Base-by-base conservation (phyloP, 169 alveolate species). In the Prorocentrum cordatum region DNA sequence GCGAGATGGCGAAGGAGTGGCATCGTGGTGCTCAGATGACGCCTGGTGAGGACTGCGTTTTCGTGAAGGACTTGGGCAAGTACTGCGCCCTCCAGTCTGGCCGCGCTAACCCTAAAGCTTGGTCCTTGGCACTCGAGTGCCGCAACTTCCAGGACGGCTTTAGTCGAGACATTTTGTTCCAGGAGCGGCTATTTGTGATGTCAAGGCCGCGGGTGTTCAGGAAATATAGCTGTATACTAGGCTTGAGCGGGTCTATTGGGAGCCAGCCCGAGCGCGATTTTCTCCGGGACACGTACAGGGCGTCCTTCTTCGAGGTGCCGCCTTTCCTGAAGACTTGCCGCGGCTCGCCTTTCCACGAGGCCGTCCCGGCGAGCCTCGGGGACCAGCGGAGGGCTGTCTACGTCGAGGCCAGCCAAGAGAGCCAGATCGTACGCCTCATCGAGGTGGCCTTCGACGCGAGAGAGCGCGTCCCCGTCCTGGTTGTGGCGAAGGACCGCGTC, bases 221-320 rank as follows among this genome's bases (percentile, higher is more conserved):
- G 22, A 29, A 62, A n/a, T 80, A 80, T 54, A 77, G 62, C 90
- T 45, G 90, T 61, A 80, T 80, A 4, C 47, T 80, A n/a, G n/a
- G n/a, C 68, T 36, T 80, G 38, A 80, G 90, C 29, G 90, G 90
- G 3, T 80, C 90, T 58, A 80, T 80, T 31, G 90, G 90, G 22
- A 80, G 90, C 54, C 68, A 80, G 18, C 80, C 90, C 1, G 90
- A 80, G 32, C 79, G 90, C 20, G 36, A 36, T 29, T 80, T 80
- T 54, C 50, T 80, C 61, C 77, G 62, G 22, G 90, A 80, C 68
- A 80, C 90, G 14, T 80, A 80, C 50, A 67, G 90, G 24, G 32
- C 27, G 88, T 72, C 87, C 9, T 80, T 80, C 68, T 80, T 80
- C 31, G 90, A 80, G 90, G 90, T 80, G 79, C 90, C 90, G 16